A percentile compares a stretch with the other conserved stretches of the same genome.
These are phyloP conservation scores for Trichoderma reesei DNA, from an alignment of 495 filamentous ascomycete genomes.

Conservation along the genomic window DNA sequence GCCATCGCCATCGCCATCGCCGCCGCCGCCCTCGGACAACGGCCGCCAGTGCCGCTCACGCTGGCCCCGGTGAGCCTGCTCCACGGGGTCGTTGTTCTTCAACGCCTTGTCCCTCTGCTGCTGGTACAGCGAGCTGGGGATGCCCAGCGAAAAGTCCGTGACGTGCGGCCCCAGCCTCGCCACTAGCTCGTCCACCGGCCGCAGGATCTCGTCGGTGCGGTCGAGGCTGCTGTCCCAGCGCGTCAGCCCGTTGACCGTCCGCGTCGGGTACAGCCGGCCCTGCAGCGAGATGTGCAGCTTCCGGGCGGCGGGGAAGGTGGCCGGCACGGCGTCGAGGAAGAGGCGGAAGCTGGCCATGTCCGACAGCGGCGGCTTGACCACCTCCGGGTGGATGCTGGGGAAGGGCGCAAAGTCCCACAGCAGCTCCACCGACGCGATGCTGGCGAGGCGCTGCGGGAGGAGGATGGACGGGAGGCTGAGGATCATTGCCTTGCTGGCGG, in stretches of 20 bases:
- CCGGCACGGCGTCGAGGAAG: background rate
- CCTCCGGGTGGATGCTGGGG: background rate
- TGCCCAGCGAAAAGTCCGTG: background rate
- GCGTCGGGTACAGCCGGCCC: background rate
- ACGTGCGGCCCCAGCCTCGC: background rate
- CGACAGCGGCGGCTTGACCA: background rate
- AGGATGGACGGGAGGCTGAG: constrained; percentile 11
- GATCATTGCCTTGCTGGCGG: constrained; percentile 12
- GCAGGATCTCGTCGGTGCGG: background rate
- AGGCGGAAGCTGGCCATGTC: background rate
- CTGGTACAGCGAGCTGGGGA: background rate
- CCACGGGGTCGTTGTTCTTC: background rate
- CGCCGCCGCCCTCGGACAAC: too few relatives aligned
- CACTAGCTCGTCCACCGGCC: background rate
- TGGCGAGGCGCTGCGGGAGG: constrained; percentile 6
- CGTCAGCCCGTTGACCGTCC: background rate
- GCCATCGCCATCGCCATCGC: background rate
- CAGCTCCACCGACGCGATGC: constrained; percentile 13
- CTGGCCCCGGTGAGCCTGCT: background rate
- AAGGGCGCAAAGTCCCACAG: constrained; percentile 12
- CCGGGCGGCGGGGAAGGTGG: background rate
- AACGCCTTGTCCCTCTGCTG: background rate
- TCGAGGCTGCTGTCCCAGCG: background rate
- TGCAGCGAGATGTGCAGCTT: constrained; percentile 2
- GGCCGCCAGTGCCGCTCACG: background rate